Base-by-base conservation (phyloP, 768 basidiomycete species). In the Boletus tomentosulus region DNA sequence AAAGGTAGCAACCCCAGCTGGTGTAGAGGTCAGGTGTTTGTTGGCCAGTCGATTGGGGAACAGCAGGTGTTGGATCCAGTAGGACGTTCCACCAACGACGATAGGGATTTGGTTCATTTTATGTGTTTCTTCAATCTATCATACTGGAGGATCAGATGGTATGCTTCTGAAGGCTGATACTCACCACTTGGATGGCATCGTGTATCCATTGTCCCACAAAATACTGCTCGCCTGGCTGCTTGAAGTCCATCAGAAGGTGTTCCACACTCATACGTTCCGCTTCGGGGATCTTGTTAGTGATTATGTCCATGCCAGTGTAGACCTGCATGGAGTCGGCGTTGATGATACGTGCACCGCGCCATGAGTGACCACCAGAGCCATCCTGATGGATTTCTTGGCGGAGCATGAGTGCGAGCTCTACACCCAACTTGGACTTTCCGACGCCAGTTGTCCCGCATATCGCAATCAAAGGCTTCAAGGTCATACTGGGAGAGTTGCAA, bases 281-380 rank as follows among this genome's bases (percentile, higher is more conserved):
- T 12, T 75, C 63, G 1, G 94, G 82, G 15, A 94, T 80, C 73
- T 99, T 98, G 72, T 98, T 98, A 27, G 96, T 98, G 63, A 98
- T 86, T 48, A 95, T 75, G 70, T 97, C 89, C 69, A 98, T 80
- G 0, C 96, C 96, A 16, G 77, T 76, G 69, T 98, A 98, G 12
- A 93, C 86, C 70, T 99, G 97, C 96, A 99, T 98, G 12, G 96
- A 84, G 71, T 99, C 97, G 10, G 95, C 92, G 66, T 98, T 98
- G 66, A 99, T 86, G 60, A 98, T 79, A 64, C 84, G 83, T 8
- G 84, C 86, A 12, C 84, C 82, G 13, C 69, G 71, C 79, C 83
- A 87, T 44, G 70, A 73, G 61, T 72, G 68, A 28, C 53, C 55
- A 31, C 34, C 28, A 9, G 51, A 34, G 22, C 19, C 6, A 38